phyloP scores from a whole-genome alignment of 352 stramenopile species.

The Phytophthora sojae region DNA sequence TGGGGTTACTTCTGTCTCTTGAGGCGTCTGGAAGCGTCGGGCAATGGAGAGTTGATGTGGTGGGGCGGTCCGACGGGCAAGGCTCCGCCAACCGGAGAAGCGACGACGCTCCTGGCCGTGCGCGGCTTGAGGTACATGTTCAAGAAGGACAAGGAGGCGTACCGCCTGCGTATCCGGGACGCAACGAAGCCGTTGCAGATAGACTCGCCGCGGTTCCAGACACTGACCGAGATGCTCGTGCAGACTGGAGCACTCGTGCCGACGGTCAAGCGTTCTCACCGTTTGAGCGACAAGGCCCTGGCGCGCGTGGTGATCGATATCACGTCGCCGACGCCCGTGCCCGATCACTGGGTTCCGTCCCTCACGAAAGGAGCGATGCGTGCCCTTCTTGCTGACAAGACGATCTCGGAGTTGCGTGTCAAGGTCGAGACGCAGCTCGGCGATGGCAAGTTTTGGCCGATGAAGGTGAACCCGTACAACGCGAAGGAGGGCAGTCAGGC shows the following conservation, averaged over 20 bases:
- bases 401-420: not conserved
- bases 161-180: not conserved
- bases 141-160: not conserved
- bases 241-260: not conserved
- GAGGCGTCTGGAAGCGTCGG: not conserved
- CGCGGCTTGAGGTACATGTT: not conserved
- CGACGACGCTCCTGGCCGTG: not conserved
- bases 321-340: not conserved
- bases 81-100: not conserved
- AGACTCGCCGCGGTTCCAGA: not conserved
- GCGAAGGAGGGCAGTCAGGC: not conserved
- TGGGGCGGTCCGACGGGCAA: not conserved
- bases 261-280: not conserved
- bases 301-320: not conserved
- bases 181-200: not conserved
- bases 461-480: not conserved
- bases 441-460: not conserved
- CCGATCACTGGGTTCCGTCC: not conserved
- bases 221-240: not conserved
- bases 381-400: not conserved
- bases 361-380: not conserved
- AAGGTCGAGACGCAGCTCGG: not conserved
- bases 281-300: not conserved
- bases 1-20: not conserved
- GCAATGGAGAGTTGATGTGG: not conserved